Base-by-base conservation (phyloP, 768 basidiomycete genomes). In the Suillus tomentosus region DNA sequence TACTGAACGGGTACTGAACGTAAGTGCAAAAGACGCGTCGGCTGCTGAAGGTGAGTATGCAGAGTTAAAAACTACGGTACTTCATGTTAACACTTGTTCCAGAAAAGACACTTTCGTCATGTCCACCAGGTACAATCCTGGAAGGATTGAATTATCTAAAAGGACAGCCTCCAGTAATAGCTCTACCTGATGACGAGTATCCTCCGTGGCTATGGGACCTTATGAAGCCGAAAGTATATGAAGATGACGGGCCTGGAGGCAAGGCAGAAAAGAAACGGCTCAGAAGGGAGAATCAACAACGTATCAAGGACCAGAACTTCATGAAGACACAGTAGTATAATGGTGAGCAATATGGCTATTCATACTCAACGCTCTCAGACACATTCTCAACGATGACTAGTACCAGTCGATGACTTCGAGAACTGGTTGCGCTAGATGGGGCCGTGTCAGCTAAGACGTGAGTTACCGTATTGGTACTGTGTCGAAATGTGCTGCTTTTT, bases 191-290 rank as follows among this genome's bases (percentile, higher is more conserved):
- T 74, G 89, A 91, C 51, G 87, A 88, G 68, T 96, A 97, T 74
- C 95, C 95, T 3, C 74, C 84, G 8, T 97, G 95, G 95, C 74
- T 97, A 47, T 97, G 95, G 95, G 87, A 82, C 15, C 71, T 94
- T 45, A 77, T 92, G 22, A 75, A 87, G 65, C 83, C 87, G 5
- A 85, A 84, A 70, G 81, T 81, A 48, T 79, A 83, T 62, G 82
- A 82, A 19, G 89, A 92, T 62, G 90, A 92, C 65, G 89, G 89
- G 1, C 90, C 87, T 1, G 91, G 90, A 22, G 89, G 92, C 24
- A 83, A 84, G 73, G 85, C 80, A 58, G 82, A 84, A 74, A 81
- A 86, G 57, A 77, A 81, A 62, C 77, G 78, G 63, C 78, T 90
- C 75, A 79, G 91, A 71, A 78, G 78, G 70, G 83, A 82, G 65